These are phyloP conservation scores for Zymoseptoria pseudotritici DNA, from an alignment of 2,329 filamentous ascomycete genomes.

Conservation along the genomic window DNA sequence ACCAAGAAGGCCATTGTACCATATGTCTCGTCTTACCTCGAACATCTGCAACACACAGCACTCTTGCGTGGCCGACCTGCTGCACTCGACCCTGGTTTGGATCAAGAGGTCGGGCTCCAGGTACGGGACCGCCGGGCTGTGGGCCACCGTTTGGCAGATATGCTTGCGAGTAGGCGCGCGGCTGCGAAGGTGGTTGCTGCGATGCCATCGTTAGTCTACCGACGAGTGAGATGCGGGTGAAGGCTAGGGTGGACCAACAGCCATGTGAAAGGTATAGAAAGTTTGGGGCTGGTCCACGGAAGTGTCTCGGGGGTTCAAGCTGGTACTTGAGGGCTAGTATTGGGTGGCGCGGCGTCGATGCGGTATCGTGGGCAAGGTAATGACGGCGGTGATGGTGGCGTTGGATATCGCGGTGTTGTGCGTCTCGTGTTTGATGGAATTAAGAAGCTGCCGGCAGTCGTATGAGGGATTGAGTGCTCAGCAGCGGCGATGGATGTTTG, in stretches of 20 bases:
- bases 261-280: slow-evolving; percentile 3
- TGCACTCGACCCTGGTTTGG: slow-evolving; percentile 48
- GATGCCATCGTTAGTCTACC: slow-evolving; percentile 4
- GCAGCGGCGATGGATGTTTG: neutral
- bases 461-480: neutral
- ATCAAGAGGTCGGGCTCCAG: slow-evolving; percentile 40
- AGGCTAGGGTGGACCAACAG: slow-evolving; percentile 4
- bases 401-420: neutral
- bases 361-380: neutral
- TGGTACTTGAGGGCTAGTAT: neutral
- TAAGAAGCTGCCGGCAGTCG: neutral
- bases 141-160: slow-evolving; percentile 42
- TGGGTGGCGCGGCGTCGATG: neutral
- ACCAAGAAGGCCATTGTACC: neutral
- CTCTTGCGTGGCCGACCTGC: slow-evolving; percentile 41
- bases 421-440: neutral
- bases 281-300: neutral
- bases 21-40: slow-evolving; percentile 35
- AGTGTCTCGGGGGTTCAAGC: neutral
- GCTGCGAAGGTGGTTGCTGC: slow-evolving; percentile 43
- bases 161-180: slow-evolving; percentile 43
- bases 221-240: neutral
- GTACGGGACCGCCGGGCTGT: slow-evolving; percentile 29
- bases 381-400: neutral
- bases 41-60: slow-evolving; percentile 47